phyloP scores from a whole-genome alignment of 768 basidiomycete genomes.

The Termitomyces eurrhizus region DNA sequence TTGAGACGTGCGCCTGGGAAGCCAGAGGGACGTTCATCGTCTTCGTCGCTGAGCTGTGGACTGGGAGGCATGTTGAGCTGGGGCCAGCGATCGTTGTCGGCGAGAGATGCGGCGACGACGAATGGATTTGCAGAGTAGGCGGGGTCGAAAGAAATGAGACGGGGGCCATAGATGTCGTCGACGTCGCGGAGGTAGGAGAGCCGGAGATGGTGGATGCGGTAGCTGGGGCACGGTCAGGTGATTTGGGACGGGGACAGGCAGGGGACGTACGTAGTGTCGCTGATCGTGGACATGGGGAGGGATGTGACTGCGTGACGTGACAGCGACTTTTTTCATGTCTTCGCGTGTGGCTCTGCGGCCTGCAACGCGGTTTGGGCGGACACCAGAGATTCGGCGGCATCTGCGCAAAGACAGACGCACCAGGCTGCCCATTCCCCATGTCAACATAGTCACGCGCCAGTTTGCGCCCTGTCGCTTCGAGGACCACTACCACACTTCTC shows the following conservation, averaged over 20 bases:
- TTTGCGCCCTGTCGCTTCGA: slow-evolving; percentile 68
- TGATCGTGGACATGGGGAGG: slow-evolving; percentile 53
- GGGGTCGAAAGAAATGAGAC: slow-evolving; percentile 78
- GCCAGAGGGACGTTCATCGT: slow-evolving; percentile 37
- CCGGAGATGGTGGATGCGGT: slow-evolving; percentile 81
- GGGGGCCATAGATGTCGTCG: slow-evolving; percentile 80
- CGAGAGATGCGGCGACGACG: slow-evolving; percentile 72
- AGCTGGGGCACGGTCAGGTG: slow-evolving; percentile 26
- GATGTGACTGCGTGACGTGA: no score
- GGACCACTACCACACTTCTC: slow-evolving; percentile 80
- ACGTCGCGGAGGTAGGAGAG: slow-evolving; percentile 85
- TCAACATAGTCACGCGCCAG: slow-evolving; percentile 61
- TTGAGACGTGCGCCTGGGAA: slow-evolving; percentile 59
- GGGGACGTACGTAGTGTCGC: slow-evolving; percentile 52
- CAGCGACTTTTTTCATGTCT: no score
- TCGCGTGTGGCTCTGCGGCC: no score
- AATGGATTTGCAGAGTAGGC: slow-evolving; percentile 80
- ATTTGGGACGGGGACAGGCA: no score
- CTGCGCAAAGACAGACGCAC: slow-evolving; percentile 45
- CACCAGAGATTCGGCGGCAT: slow-evolving; percentile 39
- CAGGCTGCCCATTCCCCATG: slow-evolving; percentile 72
- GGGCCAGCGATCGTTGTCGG: slow-evolving; percentile 80
- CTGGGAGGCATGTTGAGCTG: slow-evolving; percentile 71
- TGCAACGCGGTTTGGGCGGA: slow-evolving; percentile 46
- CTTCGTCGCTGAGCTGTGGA: slow-evolving; percentile 70